Conservation (phyloP, 2,329 filamentous ascomycete species). For the Xylariaceae sp. region DNA sequence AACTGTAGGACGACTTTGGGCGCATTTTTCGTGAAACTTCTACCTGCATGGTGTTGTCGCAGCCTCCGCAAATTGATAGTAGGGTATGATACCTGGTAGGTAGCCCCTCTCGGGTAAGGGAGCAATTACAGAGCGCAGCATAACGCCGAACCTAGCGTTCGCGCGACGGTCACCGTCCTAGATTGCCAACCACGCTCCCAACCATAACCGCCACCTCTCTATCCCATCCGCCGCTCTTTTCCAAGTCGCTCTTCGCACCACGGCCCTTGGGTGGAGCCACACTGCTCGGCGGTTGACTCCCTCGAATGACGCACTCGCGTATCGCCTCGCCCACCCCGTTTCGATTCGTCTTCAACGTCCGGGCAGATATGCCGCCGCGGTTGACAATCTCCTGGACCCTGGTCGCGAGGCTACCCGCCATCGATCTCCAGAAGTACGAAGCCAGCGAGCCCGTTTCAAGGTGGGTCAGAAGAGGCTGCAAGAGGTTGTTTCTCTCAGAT, state of each 20-base stretch:
- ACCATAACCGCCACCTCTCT: conserved; percentile 96
- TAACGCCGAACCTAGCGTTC: neutral
- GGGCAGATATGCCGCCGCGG: conserved; percentile 81
- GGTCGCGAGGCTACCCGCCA: conserved; percentile 77
- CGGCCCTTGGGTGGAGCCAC: conserved; percentile 52
- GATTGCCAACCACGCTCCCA: conserved; percentile 72
- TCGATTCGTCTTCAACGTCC: conserved; percentile 78
- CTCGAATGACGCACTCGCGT: conserved; percentile 80
- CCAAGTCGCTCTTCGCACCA: conserved; percentile 47
- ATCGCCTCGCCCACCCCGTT: conserved; percentile 78
- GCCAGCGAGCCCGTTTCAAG: conserved; percentile 87
- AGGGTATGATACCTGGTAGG: too few relatives aligned
- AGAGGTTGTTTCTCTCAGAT: conserved; percentile 56
- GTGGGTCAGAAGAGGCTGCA: conserved; percentile 74
- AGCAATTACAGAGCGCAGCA: neutral
- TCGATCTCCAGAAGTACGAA: conserved; percentile 91
- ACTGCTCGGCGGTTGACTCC: conserved; percentile 70
- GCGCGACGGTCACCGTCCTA: conserved; percentile 47
- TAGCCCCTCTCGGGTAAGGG: too few relatives aligned
- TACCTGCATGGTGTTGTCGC: too few relatives aligned
- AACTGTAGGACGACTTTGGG: too few relatives aligned
- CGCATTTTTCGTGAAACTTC: too few relatives aligned
- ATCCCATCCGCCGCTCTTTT: conserved; percentile 71
- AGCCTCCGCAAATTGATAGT: too few relatives aligned
- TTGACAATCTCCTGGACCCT: conserved; percentile 85